Percentiles rank a stretch among this genome's conserved stretches.
Conservation (phyloP, 2,329 filamentous ascomycete species). For the Podosphaera xanthii region DNA sequence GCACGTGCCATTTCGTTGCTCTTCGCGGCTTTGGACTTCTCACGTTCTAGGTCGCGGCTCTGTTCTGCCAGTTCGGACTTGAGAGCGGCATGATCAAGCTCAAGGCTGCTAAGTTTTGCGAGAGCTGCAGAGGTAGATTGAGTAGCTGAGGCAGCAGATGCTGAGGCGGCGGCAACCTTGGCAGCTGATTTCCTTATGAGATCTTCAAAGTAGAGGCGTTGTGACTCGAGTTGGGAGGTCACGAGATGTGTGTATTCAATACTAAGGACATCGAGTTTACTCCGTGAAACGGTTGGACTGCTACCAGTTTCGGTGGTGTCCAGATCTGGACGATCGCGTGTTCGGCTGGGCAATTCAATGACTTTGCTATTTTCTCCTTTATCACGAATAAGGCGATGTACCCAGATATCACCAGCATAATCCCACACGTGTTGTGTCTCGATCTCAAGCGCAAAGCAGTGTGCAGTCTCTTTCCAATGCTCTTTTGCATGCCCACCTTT, state of each 20-base stretch:
- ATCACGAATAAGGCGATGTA: conserved; percentile 82
- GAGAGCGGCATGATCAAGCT: conserved; percentile 26
- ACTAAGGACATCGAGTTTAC: conserved; percentile 53
- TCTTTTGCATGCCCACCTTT: conserved; percentile 83
- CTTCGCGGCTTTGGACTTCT: conserved; percentile 44
- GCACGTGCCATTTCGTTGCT: conserved; percentile 54
- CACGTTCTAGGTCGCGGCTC: conserved; percentile 41
- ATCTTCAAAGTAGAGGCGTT: conserved; percentile 85
- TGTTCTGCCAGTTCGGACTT: conserved; percentile 31
- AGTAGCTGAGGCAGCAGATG: conserved; percentile 39
- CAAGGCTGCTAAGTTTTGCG: conserved; percentile 27
- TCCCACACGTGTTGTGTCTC: conserved; percentile 95
- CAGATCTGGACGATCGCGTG: conserved; percentile 11
- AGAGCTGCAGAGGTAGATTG: conserved; percentile 25
- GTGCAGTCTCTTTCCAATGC: conserved; percentile 73
- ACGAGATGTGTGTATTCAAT: conserved; percentile 89
- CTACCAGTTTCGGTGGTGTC: not conserved
- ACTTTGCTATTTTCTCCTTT: conserved; percentile 83
- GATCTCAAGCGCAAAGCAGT: conserved; percentile 83
- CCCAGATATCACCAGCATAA: conserved; percentile 86
- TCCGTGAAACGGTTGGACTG: conserved; percentile 31
- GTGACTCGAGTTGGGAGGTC: conserved; percentile 77
- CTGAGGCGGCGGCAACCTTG: conserved; percentile 57
- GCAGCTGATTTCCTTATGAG: conserved; percentile 72
- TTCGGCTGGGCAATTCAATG: conserved; percentile 49